Evolutionary conservation across 768 basidiomycete species (phyloP).

Genomic region (Mycena galopus): DNA sequence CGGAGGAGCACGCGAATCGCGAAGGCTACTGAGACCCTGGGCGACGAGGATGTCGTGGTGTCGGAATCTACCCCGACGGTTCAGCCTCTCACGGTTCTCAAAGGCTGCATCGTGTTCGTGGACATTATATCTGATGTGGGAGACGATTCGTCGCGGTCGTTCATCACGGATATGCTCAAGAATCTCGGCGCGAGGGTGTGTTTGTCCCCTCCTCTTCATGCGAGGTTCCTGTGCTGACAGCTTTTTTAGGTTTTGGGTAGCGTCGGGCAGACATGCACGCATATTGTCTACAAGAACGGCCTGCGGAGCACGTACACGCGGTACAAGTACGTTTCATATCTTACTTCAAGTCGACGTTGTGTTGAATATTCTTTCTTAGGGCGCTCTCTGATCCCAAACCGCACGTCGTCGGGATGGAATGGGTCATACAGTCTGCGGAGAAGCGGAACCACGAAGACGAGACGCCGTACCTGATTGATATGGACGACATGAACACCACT

Average conservation of each 20-base stretch:
- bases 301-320: slow-evolving; percentile 77
- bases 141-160: slow-evolving; percentile 78
- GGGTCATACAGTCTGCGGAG: slow-evolving; percentile 91
- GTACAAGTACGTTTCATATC: slow-evolving; percentile 65
- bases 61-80: slow-evolving; percentile 40
- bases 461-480: slow-evolving; percentile 71
- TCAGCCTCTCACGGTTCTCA: slow-evolving; percentile 66
- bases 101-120: slow-evolving; percentile 85
- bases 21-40: slow-evolving; percentile 38
- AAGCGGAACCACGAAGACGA: slow-evolving; percentile 75
- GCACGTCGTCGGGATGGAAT: slow-evolving; percentile 83
- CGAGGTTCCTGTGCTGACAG: background rate
- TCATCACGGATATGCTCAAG: slow-evolving; percentile 88
- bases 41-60: slow-evolving; percentile 33
- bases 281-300: slow-evolving; percentile 90
- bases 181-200: slow-evolving; percentile 85
- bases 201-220: slow-evolving; percentile 20
- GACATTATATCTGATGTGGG: slow-evolving; percentile 90
- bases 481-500: slow-evolving; percentile 70
- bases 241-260: slow-evolving; percentile 67
- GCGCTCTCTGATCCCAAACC: slow-evolving; percentile 78
- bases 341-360: background rate
- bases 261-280: slow-evolving; percentile 81
- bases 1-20: slow-evolving; percentile 51
- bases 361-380: background rate